Base-by-base conservation (phyloP, 306 rosid genomes). In the Ziziphus jujuba region DNA sequence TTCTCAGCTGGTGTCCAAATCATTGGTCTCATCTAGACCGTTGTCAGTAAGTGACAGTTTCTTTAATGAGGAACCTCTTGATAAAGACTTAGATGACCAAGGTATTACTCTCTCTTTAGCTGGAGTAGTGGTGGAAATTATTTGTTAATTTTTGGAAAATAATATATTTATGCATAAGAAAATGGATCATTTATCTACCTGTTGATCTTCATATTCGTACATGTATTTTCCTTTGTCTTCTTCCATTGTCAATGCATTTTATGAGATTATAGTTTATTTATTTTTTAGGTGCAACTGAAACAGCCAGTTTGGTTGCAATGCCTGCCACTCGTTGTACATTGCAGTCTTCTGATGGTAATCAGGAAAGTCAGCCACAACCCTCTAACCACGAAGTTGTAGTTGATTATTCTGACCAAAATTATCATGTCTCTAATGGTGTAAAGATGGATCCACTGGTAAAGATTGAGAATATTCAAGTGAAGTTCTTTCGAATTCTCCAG, bases 1-100 rank as follows among this genome's bases (percentile, higher is more conserved):
- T 63, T 85, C 99, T 65, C 99, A 90, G 72, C 59, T 93, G 21
- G 72, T 90, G 28, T 88, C 97, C 74, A 88, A 79, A 60, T 85
- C 96, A 12, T 63, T 86, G 85, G 82, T 87, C 66, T 87, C 87
- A 25, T 75, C 97, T 28, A 71, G 81, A 44, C 87, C 96, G 19
- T 70, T 85, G 63, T 84, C 88, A 0, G 84, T 84, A 54, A 61
- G 88, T 62, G 78, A 75, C 72, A 53, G 79, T 73, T 75, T 83
- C 73, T 85, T 80, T 50, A 63, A 73, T 11, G 91, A 67, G 67
- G 83, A 65, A 35, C 79, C 62, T 11, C 64, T 2, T 15, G 68
- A 35, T 72, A 87, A 81, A 73, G 80, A 77, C 58, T 28, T 34
- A 52, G 83, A 75, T 75, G 89, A 53, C 44, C 97, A 80, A 90